Evolutionary conservation across 2,329 filamentous ascomycete species (phyloP).

Genomic region (Moelleriella libera): DNA sequence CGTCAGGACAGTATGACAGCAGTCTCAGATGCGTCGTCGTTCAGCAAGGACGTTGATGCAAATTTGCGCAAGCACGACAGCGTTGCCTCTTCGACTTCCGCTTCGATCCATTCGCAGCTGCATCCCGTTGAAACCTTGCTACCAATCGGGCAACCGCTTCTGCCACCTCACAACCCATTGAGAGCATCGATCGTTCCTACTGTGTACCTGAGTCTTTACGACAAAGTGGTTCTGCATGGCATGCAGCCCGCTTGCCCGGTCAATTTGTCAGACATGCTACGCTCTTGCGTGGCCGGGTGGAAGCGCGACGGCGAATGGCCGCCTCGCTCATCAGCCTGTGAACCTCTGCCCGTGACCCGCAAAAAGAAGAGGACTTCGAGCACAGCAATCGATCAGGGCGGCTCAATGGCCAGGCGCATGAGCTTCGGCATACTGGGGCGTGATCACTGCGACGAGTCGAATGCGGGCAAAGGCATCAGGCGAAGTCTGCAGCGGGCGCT

Average conservation of each 20-base stretch:
- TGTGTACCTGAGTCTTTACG: conserved; percentile 73
- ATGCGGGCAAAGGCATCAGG: conserved; percentile 24
- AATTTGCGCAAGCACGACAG: conserved; percentile 16
- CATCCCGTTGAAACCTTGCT: conserved; percentile 49
- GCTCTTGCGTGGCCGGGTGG: conserved; percentile 78
- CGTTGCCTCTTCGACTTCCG: conserved; percentile 18
- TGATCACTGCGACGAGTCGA: conserved; percentile 16
- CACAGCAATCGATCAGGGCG: conserved; percentile 10
- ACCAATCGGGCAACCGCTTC: conserved; percentile 57
- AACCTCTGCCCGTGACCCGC: conserved; percentile 19
- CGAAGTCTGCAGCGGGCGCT: conserved; percentile 32
- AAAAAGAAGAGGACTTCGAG: conserved; percentile 22
- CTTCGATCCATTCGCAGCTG: conserved; percentile 7
- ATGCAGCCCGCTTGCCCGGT: conserved; percentile 79
- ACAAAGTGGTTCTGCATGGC: conserved; percentile 69
- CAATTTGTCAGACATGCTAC: conserved; percentile 69
- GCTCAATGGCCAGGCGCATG: conserved; percentile 24
- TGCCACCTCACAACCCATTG: conserved; percentile 62
- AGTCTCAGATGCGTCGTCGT: conserved; percentile 23
- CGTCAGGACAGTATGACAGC: conserved; percentile 19
- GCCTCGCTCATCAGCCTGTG: conserved; percentile 32
- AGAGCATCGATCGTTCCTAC: conserved; percentile 60
- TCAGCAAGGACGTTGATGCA: conserved; percentile 19
- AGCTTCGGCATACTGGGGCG: conserved; percentile 32
- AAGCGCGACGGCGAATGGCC: conserved; percentile 92